Conservation (phyloP, 768 basidiomycete genomes). For the Mycena polygramma region DNA sequence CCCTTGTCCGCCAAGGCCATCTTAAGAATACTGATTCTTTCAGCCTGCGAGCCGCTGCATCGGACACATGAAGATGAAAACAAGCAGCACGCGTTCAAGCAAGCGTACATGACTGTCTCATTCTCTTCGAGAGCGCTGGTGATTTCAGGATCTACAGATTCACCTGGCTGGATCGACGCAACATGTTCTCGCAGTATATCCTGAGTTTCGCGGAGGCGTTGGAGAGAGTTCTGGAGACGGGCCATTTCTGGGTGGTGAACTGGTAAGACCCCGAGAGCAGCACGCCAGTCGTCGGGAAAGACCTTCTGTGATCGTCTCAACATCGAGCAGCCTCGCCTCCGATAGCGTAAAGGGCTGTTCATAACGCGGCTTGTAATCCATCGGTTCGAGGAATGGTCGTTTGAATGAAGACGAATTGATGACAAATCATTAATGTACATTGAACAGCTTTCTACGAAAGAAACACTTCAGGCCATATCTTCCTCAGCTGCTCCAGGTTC, state of each 20-base stretch:
- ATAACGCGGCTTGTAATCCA: constrained; percentile 79
- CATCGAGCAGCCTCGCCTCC: constrained; percentile 75
- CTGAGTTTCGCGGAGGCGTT: constrained; percentile 75
- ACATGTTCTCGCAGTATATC: constrained; percentile 63
- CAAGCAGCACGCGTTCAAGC: constrained; percentile 5
- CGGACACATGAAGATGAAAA: constrained; percentile 21
- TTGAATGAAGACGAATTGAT: no score
- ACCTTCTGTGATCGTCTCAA: constrained; percentile 82
- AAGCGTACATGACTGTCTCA: constrained; percentile 73
- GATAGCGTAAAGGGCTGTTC: constrained; percentile 80
- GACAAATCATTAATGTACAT: background rate
- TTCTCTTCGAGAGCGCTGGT: constrained; percentile 78
- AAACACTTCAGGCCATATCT: constrained; percentile 85
- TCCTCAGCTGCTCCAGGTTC: constrained; percentile 75
- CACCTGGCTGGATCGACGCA: constrained; percentile 45
- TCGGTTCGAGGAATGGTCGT: constrained; percentile 37
- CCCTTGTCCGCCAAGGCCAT: constrained; percentile 77
- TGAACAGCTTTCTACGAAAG: background rate
- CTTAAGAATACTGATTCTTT: constrained; percentile 77
- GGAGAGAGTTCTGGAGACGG: constrained; percentile 79
- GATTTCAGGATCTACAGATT: constrained; percentile 68
- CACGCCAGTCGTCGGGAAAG: constrained; percentile 19
- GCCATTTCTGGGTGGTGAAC: constrained; percentile 69
- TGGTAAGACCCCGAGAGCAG: constrained; percentile 14
- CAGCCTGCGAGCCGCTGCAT: constrained; percentile 80